phyloP scores from a whole-genome alignment of 202 grass and related monocot genomes.

The Carex sylvatica region DNA sequence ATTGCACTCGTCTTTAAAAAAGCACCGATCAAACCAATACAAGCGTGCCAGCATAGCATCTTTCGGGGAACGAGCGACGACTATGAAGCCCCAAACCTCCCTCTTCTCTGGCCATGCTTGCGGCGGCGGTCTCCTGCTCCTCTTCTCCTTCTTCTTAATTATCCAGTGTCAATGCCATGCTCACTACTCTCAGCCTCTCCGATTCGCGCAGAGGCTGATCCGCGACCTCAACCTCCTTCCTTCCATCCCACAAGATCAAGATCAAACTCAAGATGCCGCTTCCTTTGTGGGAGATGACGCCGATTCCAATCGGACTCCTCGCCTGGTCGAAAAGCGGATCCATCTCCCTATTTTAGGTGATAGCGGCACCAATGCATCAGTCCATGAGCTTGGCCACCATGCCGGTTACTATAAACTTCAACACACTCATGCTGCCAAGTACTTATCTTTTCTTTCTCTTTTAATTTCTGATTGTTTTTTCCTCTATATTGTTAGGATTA shows the following conservation, averaged over 20 bases:
- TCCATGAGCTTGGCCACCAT: conserved; percentile 67
- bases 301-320: conserved; percentile 21
- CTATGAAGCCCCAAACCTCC: neutral
- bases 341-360: conserved; percentile 46
- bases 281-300: neutral
- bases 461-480: too few species aligned
- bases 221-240: conserved; percentile 86
- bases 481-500: neutral
- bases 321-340: conserved; percentile 62
- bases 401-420: conserved; percentile 83
- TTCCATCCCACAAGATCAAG: conserved; percentile 29
- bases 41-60: neutral
- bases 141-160: neutral
- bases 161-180: neutral
- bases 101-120: neutral
- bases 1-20: neutral
- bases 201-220: conserved; percentile 67
- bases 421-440: conserved; percentile 77
- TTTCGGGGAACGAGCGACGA: neutral
- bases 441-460: neutral
- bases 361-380: conserved; percentile 32
- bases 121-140: neutral
- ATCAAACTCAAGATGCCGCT: neutral
- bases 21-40: neutral
- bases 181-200: neutral